phyloP scores from a whole-genome alignment of 768 basidiomycete genomes.

The Mycena amicta region DNA sequence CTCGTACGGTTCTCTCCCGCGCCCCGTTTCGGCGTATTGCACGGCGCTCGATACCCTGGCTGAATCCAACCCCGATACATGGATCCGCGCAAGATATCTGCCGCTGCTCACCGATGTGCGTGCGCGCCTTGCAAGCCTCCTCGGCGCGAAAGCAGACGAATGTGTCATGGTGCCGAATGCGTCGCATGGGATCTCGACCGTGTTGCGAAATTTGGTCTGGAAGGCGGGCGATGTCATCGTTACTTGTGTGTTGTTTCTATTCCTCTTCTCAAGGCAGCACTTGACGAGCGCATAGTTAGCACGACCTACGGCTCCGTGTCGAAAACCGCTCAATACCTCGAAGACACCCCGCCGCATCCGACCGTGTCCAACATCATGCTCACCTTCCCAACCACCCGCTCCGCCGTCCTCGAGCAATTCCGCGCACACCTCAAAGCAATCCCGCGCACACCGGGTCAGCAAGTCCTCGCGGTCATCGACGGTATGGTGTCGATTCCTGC shows the following conservation, averaged over 20 bases:
- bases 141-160: constrained; percentile 47
- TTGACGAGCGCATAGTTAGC: constrained; percentile 17
- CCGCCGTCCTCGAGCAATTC: constrained; percentile 41
- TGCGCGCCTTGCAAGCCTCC: constrained; percentile 48
- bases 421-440: constrained; percentile 23
- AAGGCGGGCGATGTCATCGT: constrained; percentile 62
- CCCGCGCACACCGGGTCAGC: constrained; percentile 24
- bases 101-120: constrained; percentile 39
- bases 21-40: constrained; percentile 45
- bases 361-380: constrained; percentile 46
- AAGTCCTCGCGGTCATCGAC: constrained; percentile 72
- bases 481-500: constrained; percentile 68
- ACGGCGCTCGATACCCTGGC: constrained; percentile 36
- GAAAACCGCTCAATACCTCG: constrained; percentile 50
- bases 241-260: constrained; percentile 38
- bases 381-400: constrained; percentile 51
- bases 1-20: constrained; percentile 52
- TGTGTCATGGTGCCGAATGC: constrained; percentile 58
- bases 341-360: constrained; percentile 56
- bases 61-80: constrained; percentile 56
- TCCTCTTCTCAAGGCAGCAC: neutral
- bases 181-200: constrained; percentile 59
- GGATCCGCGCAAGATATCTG: constrained; percentile 37
- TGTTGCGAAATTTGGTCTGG: constrained; percentile 66
- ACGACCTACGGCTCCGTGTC: constrained; percentile 53